A percentile compares a stretch with the other conserved stretches of the same genome.
phyloP scores from a whole-genome alignment of 2,329 filamentous ascomycete genomes.

The Fonsecaea nubica region DNA sequence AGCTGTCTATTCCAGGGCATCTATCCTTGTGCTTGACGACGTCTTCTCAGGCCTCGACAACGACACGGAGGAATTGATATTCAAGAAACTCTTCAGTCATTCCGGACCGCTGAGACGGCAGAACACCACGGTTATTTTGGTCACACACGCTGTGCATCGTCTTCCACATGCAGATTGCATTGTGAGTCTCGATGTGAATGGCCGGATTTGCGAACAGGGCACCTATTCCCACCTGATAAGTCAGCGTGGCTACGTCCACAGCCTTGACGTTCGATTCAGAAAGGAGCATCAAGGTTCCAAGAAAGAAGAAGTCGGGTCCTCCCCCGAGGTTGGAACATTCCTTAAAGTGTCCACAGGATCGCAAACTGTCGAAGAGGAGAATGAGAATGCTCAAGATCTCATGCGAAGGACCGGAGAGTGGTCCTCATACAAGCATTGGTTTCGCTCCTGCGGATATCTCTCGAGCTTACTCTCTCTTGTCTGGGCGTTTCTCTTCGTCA shows the following conservation, averaged over 20 bases:
- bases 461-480: conserved; percentile 30
- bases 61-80: conserved; percentile 57
- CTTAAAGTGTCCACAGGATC: conserved; percentile 40
- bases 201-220: conserved; percentile 52
- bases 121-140: conserved; percentile 49
- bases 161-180: conserved; percentile 53
- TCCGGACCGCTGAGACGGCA: conserved; percentile 54
- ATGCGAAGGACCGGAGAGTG: conserved; percentile 45
- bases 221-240: conserved; percentile 47
- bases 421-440: conserved; percentile 45
- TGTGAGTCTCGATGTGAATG: conserved; percentile 48
- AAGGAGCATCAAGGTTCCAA: conserved; percentile 29
- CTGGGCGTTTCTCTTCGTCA: conserved; percentile 22
- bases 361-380: conserved; percentile 54
- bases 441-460: conserved; percentile 42
- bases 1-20: conserved; percentile 58
- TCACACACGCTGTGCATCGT: conserved; percentile 45
- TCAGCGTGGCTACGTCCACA: conserved; percentile 51
- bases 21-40: conserved; percentile 59
- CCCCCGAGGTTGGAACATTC: background rate
- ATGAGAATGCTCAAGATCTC: conserved; percentile 31
- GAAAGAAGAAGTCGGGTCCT: conserved; percentile 25
- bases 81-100: conserved; percentile 54
- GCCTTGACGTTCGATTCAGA: conserved; percentile 42
- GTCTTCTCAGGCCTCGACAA: conserved; percentile 60